phyloP scores from a whole-genome alignment of 169 alveolate species.

The Eimeria tenella region DNA sequence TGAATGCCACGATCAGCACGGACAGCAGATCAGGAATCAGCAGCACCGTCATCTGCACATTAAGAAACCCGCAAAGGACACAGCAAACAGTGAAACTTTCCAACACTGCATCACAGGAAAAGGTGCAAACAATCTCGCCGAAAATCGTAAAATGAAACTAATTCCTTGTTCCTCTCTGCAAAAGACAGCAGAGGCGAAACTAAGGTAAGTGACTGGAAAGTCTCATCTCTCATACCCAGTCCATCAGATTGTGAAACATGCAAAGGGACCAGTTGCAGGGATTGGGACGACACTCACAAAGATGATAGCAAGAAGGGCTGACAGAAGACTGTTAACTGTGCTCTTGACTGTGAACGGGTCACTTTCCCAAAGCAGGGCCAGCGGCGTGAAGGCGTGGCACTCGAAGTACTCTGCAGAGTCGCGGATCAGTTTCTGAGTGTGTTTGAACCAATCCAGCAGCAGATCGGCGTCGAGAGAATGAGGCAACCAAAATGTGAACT shows the following conservation, averaged over 20 bases:
- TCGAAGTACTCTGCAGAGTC: constrained; percentile 14
- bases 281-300: constrained; percentile 68
- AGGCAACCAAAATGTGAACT: constrained; percentile 70
- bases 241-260: too few relatives aligned
- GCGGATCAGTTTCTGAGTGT: constrained; percentile 27
- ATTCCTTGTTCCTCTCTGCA: too few relatives aligned
- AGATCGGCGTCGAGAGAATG: constrained; percentile 52
- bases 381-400: constrained; percentile 69
- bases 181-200: too few relatives aligned
- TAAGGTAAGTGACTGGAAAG: too few relatives aligned
- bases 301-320: constrained; percentile 83
- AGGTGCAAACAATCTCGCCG: background rate
- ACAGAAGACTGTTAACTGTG: constrained; percentile 81
- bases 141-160: too few relatives aligned
- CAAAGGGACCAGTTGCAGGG: background rate
- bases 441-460: constrained; percentile 59
- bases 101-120: background rate
- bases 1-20: constrained; percentile 83
- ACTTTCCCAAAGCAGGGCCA: constrained; percentile 82
- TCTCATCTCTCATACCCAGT: too few relatives aligned
- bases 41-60: constrained; percentile 80
- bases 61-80: constrained; percentile 79
- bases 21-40: constrained; percentile 84
- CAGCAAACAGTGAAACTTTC: constrained; percentile 58
- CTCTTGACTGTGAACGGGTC: constrained; percentile 81